Base-by-base conservation (phyloP, 169 alveolate species). In the Plasmodium blacklocki region DNA sequence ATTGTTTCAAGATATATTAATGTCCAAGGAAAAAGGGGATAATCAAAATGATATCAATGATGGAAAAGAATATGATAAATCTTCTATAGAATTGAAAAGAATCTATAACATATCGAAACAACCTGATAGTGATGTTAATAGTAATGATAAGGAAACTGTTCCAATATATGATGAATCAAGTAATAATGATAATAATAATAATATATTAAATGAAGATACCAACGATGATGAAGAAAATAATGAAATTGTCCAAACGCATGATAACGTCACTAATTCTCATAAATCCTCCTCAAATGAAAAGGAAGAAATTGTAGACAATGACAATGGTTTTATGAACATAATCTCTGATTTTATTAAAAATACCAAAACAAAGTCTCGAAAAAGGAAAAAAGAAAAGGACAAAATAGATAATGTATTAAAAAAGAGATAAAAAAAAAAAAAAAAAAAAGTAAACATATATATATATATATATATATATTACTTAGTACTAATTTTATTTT, bases 371-470 rank as follows among this genome's bases (percentile, higher is more conserved):
- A 86, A 86, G 64, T 45, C 15, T 3, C 50, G 92, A 7, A 86
- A 86, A 52, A 71, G 87, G 45, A 86, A 86, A 54, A 72, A 86
- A 68, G 92, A 86, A 62, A 86, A 60, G 87, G 92, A 86, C 2
- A 45, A 18, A 43, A 86, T 86, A 45, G 92, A 86, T 1, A 26
- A 62, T 3, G 87, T 71, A 8, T 21, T 86, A 21, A 74, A 74
- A 15, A 86, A 71, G 56, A 70, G n/a, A 71, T 43, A 49, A 9
- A 49, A 5, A 32, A 5, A 32, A 32, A 5, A 32, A 2, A 29
- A 29, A 23, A 23, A 1, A 23, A 23, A 23, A 23, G 0, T 1
- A 23, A 23, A 23, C 1, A 32, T 32, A 32, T 32, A 32, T 32
- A 32, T 32, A 32, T 32, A 32, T 32, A 32, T 32, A 32, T 32